Base-by-base conservation (phyloP, 805 yeast genomes). In the Millerozyma miso region DNA sequence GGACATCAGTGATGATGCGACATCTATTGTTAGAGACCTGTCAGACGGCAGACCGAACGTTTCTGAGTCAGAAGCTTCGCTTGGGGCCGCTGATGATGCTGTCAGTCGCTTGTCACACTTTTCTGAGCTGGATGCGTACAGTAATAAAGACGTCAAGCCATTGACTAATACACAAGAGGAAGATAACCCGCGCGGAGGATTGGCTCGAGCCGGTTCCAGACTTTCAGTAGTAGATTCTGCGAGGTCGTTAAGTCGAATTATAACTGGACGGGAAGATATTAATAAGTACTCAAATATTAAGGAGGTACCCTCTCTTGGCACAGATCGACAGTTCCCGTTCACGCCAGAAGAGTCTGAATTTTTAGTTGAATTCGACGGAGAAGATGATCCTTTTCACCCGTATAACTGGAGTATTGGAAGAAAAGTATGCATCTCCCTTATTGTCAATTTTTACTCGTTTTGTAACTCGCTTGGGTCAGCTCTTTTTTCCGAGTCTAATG, bases 401-500 rank as follows among this genome's bases (percentile, higher is more conserved):
- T 29, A 19, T 19, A 40, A 40, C 32, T 35, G 36, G 43, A 13
- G 20, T n/a, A 13, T 40, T 7, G 14, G 16, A 19, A 8, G 29
- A 13, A 40, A 40, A 15, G 12, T 34, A 15, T 19, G 15, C 14
- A 40, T 40, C 12, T 20, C 38, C n/a, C 3, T 23, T 8, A 18
- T 40, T 23, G 43, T 40, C 17, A 31, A 35, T 8, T 23, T 34
- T 3, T 40, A 34, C 15, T 40, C 43, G 14, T 40, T 40, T 33
- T 34, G 39, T 16, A 40, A 40, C 29, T 31, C 43, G 2, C 80
- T 85, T 75, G 93, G 95, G 35, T 87, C 96, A 2, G 84, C 96
- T 14, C 73, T 87, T 56, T 87, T 82, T 56, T 79, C 96, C 1
- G 71, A 83, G 19, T 85, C 83, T 3, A 70, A 79, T 7, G 54